Evolutionary conservation across 75 land plant genomes (phyloP).

Genomic region (Sequoia sempervirens): DNA sequence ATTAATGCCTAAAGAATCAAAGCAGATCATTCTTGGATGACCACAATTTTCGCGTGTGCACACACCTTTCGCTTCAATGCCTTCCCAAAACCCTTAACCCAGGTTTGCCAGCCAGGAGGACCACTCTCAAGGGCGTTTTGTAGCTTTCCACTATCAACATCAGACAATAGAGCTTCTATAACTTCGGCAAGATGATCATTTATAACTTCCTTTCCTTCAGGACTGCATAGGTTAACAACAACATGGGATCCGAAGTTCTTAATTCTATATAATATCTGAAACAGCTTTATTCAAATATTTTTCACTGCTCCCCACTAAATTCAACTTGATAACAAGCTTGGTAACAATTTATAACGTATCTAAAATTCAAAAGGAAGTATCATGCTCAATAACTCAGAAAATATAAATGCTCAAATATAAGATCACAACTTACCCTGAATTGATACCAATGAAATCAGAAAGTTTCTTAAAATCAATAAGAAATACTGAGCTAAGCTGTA

Average conservation of each 20-base stretch:
- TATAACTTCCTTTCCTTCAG: slow-evolving; percentile 58
- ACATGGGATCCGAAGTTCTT: not conserved
- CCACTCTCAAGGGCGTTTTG: slow-evolving; percentile 66
- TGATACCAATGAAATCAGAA: not conserved
- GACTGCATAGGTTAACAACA: slow-evolving; percentile 34
- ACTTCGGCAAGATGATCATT: slow-evolving; percentile 87
- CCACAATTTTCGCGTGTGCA: not conserved
- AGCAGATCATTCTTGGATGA: not conserved
- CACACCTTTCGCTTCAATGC: slow-evolving; percentile 83
- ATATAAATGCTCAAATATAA: not conserved
- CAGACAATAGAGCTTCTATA: slow-evolving; percentile 54
- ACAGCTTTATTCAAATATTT: not conserved
- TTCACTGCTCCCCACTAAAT: not conserved
- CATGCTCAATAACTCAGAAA: not conserved
- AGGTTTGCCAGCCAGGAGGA: slow-evolving; percentile 77
- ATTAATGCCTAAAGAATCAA: not conserved
- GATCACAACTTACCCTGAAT: not conserved
- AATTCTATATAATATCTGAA: not conserved
- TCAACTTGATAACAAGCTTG: not conserved
- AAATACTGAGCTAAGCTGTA: not conserved
- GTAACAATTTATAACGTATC: not conserved
- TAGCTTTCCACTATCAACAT: slow-evolving; percentile 85
- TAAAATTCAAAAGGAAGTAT: not conserved
- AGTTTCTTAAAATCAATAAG: not conserved
- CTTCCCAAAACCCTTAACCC: slow-evolving; percentile 92